Conservation (phyloP, 2,329 filamentous ascomycete genomes). For the Phaeomoniella chlamydospora region DNA sequence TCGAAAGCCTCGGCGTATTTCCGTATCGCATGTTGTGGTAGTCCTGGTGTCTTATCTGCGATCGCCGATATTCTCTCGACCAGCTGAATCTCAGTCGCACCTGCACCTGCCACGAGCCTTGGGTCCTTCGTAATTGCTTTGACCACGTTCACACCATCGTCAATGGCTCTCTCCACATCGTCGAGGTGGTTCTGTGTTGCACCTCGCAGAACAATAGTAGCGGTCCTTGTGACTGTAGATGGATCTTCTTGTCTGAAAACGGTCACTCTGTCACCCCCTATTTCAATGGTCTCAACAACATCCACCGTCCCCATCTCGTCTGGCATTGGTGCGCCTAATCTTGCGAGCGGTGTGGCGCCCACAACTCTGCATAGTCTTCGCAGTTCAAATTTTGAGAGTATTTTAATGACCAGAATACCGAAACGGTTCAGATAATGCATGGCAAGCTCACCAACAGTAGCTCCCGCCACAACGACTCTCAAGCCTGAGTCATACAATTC, state of each 20-base stretch:
- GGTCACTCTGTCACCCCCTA: conserved; percentile 93
- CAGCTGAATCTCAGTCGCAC: conserved; percentile 86
- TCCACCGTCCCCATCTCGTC: conserved; percentile 96
- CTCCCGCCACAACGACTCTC: conserved; percentile 80
- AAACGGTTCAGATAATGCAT: conserved; percentile 97
- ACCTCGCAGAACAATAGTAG: conserved; percentile 84
- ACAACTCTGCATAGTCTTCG: conserved; percentile 90
- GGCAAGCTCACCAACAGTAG: conserved; percentile 88
- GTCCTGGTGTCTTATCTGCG: conserved; percentile 81
- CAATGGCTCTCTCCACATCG: conserved; percentile 89
- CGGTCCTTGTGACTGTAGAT: conserved; percentile 76
- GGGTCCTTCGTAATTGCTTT: conserved; percentile 95
- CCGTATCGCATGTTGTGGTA: conserved; percentile 91
- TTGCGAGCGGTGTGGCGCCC: conserved; percentile 87
- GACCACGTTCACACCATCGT: conserved; percentile 95
- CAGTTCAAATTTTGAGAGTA: conserved; percentile 96
- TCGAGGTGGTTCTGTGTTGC: conserved; percentile 97
- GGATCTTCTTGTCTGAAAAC: conserved; percentile 82
- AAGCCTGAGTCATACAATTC: conserved; percentile 89
- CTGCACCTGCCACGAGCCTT: conserved; percentile 81
- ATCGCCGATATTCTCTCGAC: conserved; percentile 82
- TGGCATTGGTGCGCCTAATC: conserved; percentile 96
- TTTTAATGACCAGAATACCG: conserved; percentile 89
- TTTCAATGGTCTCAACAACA: conserved; percentile 91
- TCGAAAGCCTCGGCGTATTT: conserved; percentile 97